Base-by-base conservation (phyloP, 2,329 filamentous ascomycete genomes). In the Thielaviopsis punctulata region DNA sequence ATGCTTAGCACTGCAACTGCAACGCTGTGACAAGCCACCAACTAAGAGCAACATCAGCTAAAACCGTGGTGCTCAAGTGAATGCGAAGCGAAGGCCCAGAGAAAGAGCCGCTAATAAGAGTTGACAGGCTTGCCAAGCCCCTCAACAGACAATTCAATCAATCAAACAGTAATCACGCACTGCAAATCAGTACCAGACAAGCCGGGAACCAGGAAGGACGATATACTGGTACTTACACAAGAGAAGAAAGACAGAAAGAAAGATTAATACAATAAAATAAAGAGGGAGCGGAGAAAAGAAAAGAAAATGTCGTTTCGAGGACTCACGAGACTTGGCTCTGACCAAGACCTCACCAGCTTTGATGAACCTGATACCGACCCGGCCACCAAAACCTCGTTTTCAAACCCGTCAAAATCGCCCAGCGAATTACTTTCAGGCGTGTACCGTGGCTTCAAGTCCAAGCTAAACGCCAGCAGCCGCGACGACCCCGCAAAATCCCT, bases 391-490 rank as follows among this genome's bases (percentile, higher is more conserved):
- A 18, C 49, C 22, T 49, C 49, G 18, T 25, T 51, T 19, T 45
- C 25, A 7, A 50, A 36, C 44, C 56, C 60, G 55, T 41, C 59
- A 57, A 63, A 68, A 61, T 68, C 70, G 0, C 59, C 69, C 21
- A 67, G 72, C 56, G 72, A 76, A 51, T 63, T 74, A 54, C 60
- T 76, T 51, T 70, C 71, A 45, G 70, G 70, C 58, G 70, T 74
- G 57, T 73, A 74, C 60, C 71, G 72, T 57, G 71, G 71, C 56
- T 65, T 75, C 57, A 71, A 67, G 59, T 45, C 46, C 10, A 55
- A 52, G 51, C 19, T 55, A 49, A 49, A 52, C 30, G 66, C 71
- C 6, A 67, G 66, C 13, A 62, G 61, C 44, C 65, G 67, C 47
- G 68, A 71, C 50, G 68, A 73, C 46, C 63, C 68, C 51, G 58